Evolutionary conservation across 2,329 filamentous ascomycete species (phyloP).

Genomic region (Alternaria sp.): DNA sequence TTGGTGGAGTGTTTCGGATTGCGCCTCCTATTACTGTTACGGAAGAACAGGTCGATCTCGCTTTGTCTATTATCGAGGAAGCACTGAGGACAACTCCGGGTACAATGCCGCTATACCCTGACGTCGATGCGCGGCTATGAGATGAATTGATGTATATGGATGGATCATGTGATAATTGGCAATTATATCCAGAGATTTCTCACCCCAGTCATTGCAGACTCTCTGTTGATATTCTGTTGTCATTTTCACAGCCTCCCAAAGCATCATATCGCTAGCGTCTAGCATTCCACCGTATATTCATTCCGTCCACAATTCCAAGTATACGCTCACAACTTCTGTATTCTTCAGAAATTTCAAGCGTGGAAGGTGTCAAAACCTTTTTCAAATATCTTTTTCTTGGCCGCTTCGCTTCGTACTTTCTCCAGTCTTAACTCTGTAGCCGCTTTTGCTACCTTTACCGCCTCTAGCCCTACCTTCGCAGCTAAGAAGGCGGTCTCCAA

Average conservation of each 20-base stretch:
- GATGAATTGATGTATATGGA: too few relatives aligned
- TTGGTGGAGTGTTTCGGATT: slow-evolving; percentile 64
- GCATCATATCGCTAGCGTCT: background rate
- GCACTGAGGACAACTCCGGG: slow-evolving; percentile 63
- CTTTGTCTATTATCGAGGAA: slow-evolving; percentile 65
- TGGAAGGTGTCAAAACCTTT: background rate
- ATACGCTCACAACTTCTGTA: too few relatives aligned
- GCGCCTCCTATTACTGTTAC: slow-evolving; percentile 68
- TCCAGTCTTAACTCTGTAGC: background rate
- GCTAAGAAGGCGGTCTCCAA: background rate
- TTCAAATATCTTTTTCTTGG: background rate
- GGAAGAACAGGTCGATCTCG: slow-evolving; percentile 53
- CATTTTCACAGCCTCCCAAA: background rate
- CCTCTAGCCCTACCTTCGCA: background rate
- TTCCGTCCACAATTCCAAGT: background rate
- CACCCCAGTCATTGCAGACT: background rate
- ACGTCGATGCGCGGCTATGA: background rate
- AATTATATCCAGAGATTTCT: background rate
- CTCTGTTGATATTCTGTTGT: background rate
- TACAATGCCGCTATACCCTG: slow-evolving; percentile 42
- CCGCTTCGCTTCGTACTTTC: background rate
- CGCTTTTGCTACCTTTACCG: background rate
- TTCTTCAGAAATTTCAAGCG: background rate
- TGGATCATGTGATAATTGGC: background rate
- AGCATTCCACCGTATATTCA: background rate